Conservation (phyloP, 164 flowering plant genomes). For the Berberis thunbergii region DNA sequence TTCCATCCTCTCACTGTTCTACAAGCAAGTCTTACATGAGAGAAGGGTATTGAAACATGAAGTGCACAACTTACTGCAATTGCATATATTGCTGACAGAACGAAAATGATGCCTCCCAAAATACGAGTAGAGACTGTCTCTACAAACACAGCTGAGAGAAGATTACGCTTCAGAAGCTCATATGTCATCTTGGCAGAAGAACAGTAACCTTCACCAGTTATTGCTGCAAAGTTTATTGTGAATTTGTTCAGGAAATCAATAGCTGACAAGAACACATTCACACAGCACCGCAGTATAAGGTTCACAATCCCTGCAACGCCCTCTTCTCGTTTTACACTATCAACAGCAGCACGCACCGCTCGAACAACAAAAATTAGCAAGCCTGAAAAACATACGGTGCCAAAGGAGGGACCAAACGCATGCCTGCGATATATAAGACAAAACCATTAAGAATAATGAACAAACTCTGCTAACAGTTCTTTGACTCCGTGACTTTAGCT, state of each 20-base stretch:
- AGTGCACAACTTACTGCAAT: slow-evolving; percentile 28
- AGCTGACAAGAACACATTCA: slow-evolving; percentile 44
- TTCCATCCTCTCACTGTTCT: no score
- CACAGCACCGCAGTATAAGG: slow-evolving; percentile 55
- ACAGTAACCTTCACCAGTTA: slow-evolving; percentile 79
- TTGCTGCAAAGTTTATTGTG: slow-evolving; percentile 78
- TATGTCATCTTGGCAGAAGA: slow-evolving; percentile 74
- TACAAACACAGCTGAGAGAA: slow-evolving; percentile 73
- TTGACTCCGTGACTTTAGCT: neutral
- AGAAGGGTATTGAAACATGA: neutral
- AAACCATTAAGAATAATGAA: slow-evolving; percentile 1
- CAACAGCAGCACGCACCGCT: slow-evolving; percentile 62
- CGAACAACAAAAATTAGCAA: slow-evolving; percentile 50
- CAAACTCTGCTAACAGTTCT: neutral
- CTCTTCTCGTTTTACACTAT: slow-evolving; percentile 57
- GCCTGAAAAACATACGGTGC: slow-evolving; percentile 76
- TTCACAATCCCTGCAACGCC: slow-evolving; percentile 43
- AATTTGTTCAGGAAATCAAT: slow-evolving; percentile 77
- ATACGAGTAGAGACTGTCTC: slow-evolving; percentile 74
- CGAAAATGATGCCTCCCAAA: slow-evolving; percentile 52
- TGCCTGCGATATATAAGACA: slow-evolving; percentile 35
- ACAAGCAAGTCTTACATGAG: no score
- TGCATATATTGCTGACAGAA: slow-evolving; percentile 37
- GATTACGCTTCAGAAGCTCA: slow-evolving; percentile 74
- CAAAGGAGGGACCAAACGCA: slow-evolving; percentile 76